These are phyloP conservation scores for Aspergillus hortae DNA, from an alignment of 2,329 filamentous ascomycete species.

Conservation along the genomic window DNA sequence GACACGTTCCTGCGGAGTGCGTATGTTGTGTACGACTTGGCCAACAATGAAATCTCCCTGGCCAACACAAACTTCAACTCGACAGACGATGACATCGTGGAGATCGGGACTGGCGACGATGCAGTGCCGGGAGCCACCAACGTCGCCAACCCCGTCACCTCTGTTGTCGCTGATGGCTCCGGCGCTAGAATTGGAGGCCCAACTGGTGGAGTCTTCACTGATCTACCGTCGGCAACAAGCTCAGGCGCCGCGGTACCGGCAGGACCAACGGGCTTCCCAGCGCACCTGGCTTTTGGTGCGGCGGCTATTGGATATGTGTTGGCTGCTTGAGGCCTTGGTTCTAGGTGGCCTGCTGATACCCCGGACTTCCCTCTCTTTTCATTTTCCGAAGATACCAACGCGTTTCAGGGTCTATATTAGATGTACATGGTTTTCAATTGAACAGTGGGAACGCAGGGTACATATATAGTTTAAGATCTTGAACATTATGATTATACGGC, in stretches of 20 bases:
- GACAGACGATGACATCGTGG: slow-evolving; percentile 47
- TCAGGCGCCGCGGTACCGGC: slow-evolving; percentile 14
- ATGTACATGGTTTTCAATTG: too few relatives aligned
- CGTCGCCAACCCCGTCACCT: slow-evolving; percentile 51
- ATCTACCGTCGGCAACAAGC: slow-evolving; percentile 14
- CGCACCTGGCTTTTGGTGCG: slow-evolving; percentile 17
- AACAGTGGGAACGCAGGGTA: too few relatives aligned
- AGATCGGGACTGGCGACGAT: slow-evolving; percentile 49
- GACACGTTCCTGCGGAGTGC: slow-evolving; percentile 62
- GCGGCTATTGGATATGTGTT: slow-evolving; percentile 22
- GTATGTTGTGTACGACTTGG: slow-evolving; percentile 61
- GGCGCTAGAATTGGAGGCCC: slow-evolving; percentile 42
- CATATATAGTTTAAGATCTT: too few relatives aligned
- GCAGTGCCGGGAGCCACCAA: slow-evolving; percentile 52
- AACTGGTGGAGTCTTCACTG: slow-evolving; percentile 15
- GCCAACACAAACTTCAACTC: slow-evolving; percentile 61
- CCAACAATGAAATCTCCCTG: slow-evolving; percentile 58
- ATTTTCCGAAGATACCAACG: too few relatives aligned
- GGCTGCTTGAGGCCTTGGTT: neutral
- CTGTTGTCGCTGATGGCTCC: slow-evolving; percentile 39
- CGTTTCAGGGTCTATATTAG: too few relatives aligned
- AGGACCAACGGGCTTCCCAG: slow-evolving; percentile 13
- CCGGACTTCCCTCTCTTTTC: neutral
- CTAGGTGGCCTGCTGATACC: neutral
- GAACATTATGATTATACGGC: too few relatives aligned